phyloP scores from a whole-genome alignment of 805 yeast genomes.

The Starmerella bacillaris region DNA sequence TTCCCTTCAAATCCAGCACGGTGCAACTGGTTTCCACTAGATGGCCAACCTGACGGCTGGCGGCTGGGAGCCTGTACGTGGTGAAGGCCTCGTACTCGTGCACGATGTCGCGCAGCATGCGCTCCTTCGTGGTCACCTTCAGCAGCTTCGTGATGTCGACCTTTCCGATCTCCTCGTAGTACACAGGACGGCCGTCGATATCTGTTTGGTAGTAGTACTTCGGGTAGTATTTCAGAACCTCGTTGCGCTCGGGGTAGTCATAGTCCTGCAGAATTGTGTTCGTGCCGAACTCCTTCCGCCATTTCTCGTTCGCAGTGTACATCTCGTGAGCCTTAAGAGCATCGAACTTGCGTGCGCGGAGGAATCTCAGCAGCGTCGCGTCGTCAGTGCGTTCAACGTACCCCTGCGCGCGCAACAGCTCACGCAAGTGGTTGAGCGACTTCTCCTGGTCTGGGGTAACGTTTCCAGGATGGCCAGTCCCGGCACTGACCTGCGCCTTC shows the following conservation, averaged over 20 bases:
- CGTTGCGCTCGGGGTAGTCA: constrained; percentile 80
- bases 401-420: constrained; percentile 41
- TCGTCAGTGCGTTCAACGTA: constrained; percentile 70
- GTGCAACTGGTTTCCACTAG: constrained; percentile 93
- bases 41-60: constrained; percentile 62
- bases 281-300: constrained; percentile 79
- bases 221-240: constrained; percentile 79
- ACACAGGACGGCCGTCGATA: constrained; percentile 90
- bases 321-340: constrained; percentile 57
- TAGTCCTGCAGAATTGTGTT: constrained; percentile 75
- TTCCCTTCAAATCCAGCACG: constrained; percentile 85
- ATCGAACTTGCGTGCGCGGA: constrained; percentile 91
- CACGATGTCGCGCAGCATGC: constrained; percentile 87
- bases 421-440: constrained; percentile 40
- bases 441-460: constrained; percentile 50
- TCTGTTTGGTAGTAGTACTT: constrained; percentile 96
- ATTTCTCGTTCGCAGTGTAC: constrained; percentile 73
- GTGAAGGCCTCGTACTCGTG: constrained; percentile 95
- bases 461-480: constrained; percentile 68
- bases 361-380: constrained; percentile 61
- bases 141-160: constrained; percentile 83
- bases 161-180: constrained; percentile 80
- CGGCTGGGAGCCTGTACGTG: constrained; percentile 74
- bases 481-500: constrained; percentile 38
- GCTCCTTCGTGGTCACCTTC: constrained; percentile 82